Conservation (phyloP, 2,329 filamentous ascomycete species). For the Diplocarpon rosae region DNA sequence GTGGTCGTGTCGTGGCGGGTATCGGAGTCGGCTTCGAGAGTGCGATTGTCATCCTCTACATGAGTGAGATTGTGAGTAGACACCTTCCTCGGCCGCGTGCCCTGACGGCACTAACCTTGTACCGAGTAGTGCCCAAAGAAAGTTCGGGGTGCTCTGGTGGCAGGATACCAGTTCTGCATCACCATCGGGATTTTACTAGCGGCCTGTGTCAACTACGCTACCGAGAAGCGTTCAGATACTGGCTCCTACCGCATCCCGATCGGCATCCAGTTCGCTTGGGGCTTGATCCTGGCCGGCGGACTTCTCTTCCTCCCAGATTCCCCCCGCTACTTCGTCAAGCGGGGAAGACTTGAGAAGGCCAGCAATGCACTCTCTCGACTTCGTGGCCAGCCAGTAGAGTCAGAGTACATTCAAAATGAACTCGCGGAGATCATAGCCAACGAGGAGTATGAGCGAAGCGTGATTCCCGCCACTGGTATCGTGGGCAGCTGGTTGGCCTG, state of each 20-base stretch:
- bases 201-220: slow-evolving; percentile 62
- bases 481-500: slow-evolving; percentile 57
- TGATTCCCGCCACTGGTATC: slow-evolving; percentile 56
- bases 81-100: not conserved
- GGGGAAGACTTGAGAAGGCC: slow-evolving; percentile 56
- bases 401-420: slow-evolving; percentile 66
- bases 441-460: slow-evolving; percentile 68
- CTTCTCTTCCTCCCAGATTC: slow-evolving; percentile 74
- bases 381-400: slow-evolving; percentile 62
- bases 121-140: slow-evolving; percentile 46
- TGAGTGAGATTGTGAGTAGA: slow-evolving; percentile 36
- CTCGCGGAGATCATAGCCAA: slow-evolving; percentile 81
- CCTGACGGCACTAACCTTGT: not conserved
- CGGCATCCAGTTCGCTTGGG: slow-evolving; percentile 70
- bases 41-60: slow-evolving; percentile 74
- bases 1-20: slow-evolving; percentile 65
- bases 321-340: slow-evolving; percentile 76
- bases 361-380: slow-evolving; percentile 52
- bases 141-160: slow-evolving; percentile 69
- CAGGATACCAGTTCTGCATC: slow-evolving; percentile 75
- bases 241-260: slow-evolving; percentile 74
- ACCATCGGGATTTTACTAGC: slow-evolving; percentile 70
- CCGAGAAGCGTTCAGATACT: slow-evolving; percentile 48
- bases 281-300: slow-evolving; percentile 60
- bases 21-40: slow-evolving; percentile 73